A percentile compares a stretch with the other conserved stretches of the same genome.
Evolutionary conservation across 2,329 filamentous ascomycete genomes (phyloP).

Genomic region (Capronia americana): DNA sequence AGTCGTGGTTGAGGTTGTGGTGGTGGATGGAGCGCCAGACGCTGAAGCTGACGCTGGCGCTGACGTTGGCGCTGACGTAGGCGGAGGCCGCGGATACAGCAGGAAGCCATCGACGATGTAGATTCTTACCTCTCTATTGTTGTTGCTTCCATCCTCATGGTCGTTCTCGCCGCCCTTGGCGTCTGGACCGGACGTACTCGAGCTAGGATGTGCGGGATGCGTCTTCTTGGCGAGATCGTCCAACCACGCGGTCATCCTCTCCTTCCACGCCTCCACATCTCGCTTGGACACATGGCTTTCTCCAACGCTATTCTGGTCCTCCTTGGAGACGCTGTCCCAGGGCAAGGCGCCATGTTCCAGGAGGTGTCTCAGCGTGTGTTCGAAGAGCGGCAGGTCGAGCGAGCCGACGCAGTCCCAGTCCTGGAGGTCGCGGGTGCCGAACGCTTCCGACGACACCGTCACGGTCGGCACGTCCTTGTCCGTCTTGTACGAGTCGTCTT

Average conservation of each 20-base stretch:
- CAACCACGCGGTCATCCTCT: constrained; percentile 37
- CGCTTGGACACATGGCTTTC: constrained; percentile 46
- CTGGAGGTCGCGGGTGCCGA: constrained; percentile 59
- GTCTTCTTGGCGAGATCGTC: constrained; percentile 14
- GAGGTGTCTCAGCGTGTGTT: constrained; percentile 72
- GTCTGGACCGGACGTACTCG: neutral
- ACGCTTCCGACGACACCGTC: constrained; percentile 54
- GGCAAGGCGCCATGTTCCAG: constrained; percentile 65
- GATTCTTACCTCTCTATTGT: constrained; percentile 51
- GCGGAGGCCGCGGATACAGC: constrained; percentile 66
- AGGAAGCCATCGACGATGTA: constrained; percentile 90
- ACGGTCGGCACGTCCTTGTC: constrained; percentile 62
- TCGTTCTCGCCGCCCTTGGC: neutral
- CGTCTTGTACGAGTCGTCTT: constrained; percentile 93
- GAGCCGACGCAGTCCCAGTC: constrained; percentile 93
- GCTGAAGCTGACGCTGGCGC: constrained; percentile 16
- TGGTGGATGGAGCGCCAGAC: neutral
- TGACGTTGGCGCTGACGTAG: constrained; percentile 39
- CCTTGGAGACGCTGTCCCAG: constrained; percentile 59
- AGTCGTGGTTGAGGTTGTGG: neutral
- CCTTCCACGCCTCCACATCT: constrained; percentile 39
- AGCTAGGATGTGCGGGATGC: neutral
- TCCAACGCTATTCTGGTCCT: constrained; percentile 64
- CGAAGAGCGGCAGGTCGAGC: constrained; percentile 73
- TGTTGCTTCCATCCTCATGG: neutral